Conservation (phyloP, 2,329 filamentous ascomycete genomes). For the Aschersonia sp. region DNA sequence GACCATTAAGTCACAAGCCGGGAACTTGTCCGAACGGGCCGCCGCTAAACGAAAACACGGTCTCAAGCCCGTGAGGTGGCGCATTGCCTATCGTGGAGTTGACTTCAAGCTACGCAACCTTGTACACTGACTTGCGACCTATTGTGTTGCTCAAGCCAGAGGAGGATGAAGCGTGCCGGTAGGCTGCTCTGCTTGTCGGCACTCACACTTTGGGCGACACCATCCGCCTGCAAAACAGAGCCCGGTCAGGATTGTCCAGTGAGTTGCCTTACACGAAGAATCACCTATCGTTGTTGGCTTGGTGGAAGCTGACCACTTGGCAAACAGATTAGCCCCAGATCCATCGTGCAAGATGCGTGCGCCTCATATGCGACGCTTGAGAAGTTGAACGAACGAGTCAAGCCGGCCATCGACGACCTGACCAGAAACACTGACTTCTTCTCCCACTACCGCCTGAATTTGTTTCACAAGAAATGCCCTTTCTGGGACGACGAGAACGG, state of each 20-base stretch:
- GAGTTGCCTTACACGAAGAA: constrained; percentile 13
- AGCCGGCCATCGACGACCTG: constrained; percentile 64
- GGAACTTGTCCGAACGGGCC: no score
- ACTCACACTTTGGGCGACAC: constrained; percentile 38
- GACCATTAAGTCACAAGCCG: no score
- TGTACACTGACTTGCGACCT: not conserved
- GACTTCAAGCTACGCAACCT: not conserved
- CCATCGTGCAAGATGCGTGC: constrained; percentile 88
- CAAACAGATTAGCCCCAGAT: constrained; percentile 65
- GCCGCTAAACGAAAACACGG: no score
- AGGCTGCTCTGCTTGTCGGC: constrained; percentile 41
- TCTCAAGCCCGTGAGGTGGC: no score
- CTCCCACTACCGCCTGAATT: constrained; percentile 87
- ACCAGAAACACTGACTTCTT: constrained; percentile 92
- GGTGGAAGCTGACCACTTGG: constrained; percentile 4
- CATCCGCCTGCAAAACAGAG: constrained; percentile 26
- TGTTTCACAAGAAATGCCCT: constrained; percentile 87
- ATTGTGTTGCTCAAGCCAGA: not conserved
- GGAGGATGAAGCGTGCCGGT: constrained; percentile 35
- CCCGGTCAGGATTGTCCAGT: constrained; percentile 38
- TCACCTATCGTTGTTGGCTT: no score
- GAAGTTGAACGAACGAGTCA: constrained; percentile 60
- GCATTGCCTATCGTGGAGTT: no score
- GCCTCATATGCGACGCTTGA: constrained; percentile 88
- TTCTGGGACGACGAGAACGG: constrained; percentile 91